phyloP scores from a whole-genome alignment of 345 rosid genomes.

The Sonneratia alba region DNA sequence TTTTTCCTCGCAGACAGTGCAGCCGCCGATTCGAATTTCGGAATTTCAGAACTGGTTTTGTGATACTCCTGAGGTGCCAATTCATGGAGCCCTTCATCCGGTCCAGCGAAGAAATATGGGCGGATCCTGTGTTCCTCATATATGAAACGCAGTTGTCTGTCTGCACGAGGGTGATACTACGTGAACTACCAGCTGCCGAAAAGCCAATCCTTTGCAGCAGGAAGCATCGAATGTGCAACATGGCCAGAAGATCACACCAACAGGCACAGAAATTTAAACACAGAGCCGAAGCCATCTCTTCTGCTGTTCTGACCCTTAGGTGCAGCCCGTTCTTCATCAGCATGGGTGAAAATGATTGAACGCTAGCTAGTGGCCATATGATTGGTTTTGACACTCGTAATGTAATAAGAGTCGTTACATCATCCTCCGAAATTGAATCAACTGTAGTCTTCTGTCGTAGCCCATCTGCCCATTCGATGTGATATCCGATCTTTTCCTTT shows the following conservation, averaged over 20 bases:
- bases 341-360: background rate
- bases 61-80: too few species aligned
- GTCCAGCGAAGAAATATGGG: too few species aligned
- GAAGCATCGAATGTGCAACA: slow-evolving; percentile 58
- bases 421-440: background rate
- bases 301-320: background rate
- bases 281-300: slow-evolving; percentile 21
- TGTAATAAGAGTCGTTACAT: too few species aligned
- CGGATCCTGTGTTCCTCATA: too few species aligned
- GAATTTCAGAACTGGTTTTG: too few species aligned
- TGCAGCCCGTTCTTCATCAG: background rate
- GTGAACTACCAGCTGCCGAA: slow-evolving; percentile 15
- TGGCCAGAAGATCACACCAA: slow-evolving; percentile 90
- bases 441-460: background rate
- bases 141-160: too few species aligned
- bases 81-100: too few species aligned
- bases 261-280: slow-evolving; percentile 81
- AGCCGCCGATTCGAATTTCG: too few species aligned
- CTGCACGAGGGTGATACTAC: too few species aligned
- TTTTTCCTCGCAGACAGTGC: too few species aligned
- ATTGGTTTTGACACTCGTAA: too few species aligned
- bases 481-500: background rate
- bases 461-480: background rate
- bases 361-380: too few species aligned
- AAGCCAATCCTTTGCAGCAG: slow-evolving; percentile 72